Evolutionary conservation across 2,329 filamentous ascomycete genomes (phyloP), one percentile per base, ranked within the genome.

Genomic region (Chlorencoelia australis): DNA sequence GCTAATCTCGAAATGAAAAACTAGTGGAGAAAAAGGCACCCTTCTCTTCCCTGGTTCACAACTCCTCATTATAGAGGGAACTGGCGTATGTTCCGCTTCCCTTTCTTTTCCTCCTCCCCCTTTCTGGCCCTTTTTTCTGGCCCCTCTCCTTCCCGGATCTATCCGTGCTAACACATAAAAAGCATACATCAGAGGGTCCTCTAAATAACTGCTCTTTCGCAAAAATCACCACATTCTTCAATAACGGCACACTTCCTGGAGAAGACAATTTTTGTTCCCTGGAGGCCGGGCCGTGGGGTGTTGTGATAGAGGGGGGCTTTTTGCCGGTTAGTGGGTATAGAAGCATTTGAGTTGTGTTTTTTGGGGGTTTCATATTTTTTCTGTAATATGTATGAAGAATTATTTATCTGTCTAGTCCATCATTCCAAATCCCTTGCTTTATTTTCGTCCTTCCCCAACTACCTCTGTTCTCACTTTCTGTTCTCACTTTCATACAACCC

Each of bases 31-130:
- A 45, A 44, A 53, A 50, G 32, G 49, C 45, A 7, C 44, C 35
- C 13, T 43, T 55, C 3, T 22, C n/a, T 71, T 69, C 36, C 56
- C 58, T 1, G 59, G 58, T 10, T 66, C 66, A 0, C 57, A 61
- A 1, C 52, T 71, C 8, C 51, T 71, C 10, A 59, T 62, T 11
- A 65, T 69, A 45, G 65, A 69, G 32, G 63, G 62, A 2, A 68
- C 65, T 18, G 68, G 67, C 8, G 65, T 68, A 58, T 55, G 64
- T 55, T 6, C 0, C 7, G 31, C 67, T 61, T 27, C 11, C 17
- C 26, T 10, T 7, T 24, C 10, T 35, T 2, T 8, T 5, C 1
- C 2, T 8, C 14, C 25, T 9, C 0, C 7, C 34, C 67, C 62
- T 30, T 21, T 22, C 24, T 20, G 7, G 13, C 11, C 33, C 3